Evolutionary conservation across 2,329 filamentous ascomycete species (phyloP).

Genomic region (Dactylonectria macrodidyma): DNA sequence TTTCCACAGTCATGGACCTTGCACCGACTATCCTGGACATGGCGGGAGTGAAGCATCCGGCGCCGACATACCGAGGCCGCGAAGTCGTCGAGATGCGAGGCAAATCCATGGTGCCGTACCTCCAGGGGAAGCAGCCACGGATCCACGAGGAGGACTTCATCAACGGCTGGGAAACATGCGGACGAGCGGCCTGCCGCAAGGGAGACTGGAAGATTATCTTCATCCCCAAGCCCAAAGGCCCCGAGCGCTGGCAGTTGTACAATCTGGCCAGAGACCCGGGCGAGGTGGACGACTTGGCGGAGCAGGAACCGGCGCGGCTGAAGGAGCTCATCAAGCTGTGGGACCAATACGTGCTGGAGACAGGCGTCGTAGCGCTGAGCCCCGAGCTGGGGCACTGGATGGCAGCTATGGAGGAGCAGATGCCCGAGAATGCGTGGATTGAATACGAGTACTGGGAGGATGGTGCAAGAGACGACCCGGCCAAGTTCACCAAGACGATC

Average conservation of each 20-base stretch:
- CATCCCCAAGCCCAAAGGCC: slow-evolving; percentile 63
- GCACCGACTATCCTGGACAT: slow-evolving; percentile 64
- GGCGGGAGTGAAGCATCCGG: slow-evolving; percentile 59
- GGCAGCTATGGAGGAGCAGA: slow-evolving; percentile 74
- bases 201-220: slow-evolving; percentile 72
- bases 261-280: slow-evolving; percentile 66
- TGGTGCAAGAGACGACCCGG: slow-evolving; percentile 59
- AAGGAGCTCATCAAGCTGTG: slow-evolving; percentile 66
- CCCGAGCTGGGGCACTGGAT: slow-evolving; percentile 72
- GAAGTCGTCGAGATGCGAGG: slow-evolving; percentile 67
- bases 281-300: slow-evolving; percentile 62
- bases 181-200: slow-evolving; percentile 65
- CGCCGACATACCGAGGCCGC: slow-evolving; percentile 57
- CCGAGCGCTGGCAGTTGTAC: slow-evolving; percentile 72
- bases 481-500: slow-evolving; percentile 52
- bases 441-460: slow-evolving; percentile 75
- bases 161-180: slow-evolving; percentile 69
- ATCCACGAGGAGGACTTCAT: slow-evolving; percentile 65
- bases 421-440: slow-evolving; percentile 77
- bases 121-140: slow-evolving; percentile 55
- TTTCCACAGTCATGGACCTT: slow-evolving; percentile 64
- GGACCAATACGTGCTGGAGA: slow-evolving; percentile 65
- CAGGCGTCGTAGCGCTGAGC: slow-evolving; percentile 35
- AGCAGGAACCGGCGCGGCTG: slow-evolving; percentile 59
- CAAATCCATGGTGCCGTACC: slow-evolving; percentile 60